Percentiles rank a stretch among this genome's conserved stretches.
These are phyloP conservation scores for Canariomyces notabilis DNA, from an alignment of 2,329 filamentous ascomycete genomes.

Conservation along the genomic window DNA sequence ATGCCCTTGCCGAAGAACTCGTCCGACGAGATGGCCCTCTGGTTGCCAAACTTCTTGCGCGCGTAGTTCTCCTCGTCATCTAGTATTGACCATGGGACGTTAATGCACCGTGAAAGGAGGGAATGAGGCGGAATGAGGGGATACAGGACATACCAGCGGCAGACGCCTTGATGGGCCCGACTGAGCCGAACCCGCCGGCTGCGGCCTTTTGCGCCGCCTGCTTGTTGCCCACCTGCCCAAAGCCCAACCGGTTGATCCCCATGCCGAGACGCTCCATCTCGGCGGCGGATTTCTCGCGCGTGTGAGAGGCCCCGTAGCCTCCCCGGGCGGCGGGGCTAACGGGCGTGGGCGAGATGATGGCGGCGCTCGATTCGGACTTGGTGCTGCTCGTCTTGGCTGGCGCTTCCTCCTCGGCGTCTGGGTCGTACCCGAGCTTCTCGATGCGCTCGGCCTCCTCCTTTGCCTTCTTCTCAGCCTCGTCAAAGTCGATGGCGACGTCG, in stretches of 20 bases:
- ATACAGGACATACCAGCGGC: conserved; percentile 53
- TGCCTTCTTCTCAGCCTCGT: conserved; percentile 93
- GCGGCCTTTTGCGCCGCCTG: conserved; percentile 56
- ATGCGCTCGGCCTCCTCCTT: conserved; percentile 97
- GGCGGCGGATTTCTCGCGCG: conserved; percentile 59
- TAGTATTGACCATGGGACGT: conserved; percentile 30
- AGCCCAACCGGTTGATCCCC: conserved; percentile 79
- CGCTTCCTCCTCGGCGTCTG: conserved; percentile 69
- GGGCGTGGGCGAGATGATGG: conserved; percentile 69
- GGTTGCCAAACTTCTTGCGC: conserved; percentile 78
- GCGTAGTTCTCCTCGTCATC: conserved; percentile 79
- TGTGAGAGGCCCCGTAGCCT: conserved; percentile 55
- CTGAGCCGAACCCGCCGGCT: conserved; percentile 77
- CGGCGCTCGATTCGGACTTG: conserved; percentile 48
- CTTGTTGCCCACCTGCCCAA: conserved; percentile 67
- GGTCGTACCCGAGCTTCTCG: conserved; percentile 91
- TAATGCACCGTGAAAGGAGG: conserved; percentile 23
- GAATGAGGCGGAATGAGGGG: conserved; percentile 1
- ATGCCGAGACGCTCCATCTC: conserved; percentile 88
- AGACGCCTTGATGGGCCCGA: conserved; percentile 66
- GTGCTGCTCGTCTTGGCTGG: conserved; percentile 38
- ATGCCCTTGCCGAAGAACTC: conserved; percentile 93
- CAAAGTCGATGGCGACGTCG: conserved; percentile 79
- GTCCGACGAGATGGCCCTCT: conserved; percentile 96
- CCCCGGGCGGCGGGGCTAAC: conserved; percentile 56